These are phyloP conservation scores for Forsythia suspensa DNA, from an alignment of 257 asterid species.

Conservation along the genomic window DNA sequence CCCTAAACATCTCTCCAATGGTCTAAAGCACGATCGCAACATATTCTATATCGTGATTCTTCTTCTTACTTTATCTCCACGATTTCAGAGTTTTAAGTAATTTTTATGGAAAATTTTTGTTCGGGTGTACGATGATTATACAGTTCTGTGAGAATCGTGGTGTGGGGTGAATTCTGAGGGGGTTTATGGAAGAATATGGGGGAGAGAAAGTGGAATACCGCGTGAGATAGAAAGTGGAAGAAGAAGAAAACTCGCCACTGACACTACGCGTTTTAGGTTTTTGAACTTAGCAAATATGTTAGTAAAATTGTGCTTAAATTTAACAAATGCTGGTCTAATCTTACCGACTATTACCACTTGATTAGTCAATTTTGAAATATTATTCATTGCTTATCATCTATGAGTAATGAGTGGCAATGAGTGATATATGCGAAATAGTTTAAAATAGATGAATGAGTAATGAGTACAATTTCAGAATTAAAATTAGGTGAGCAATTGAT, in stretches of 20 bases:
- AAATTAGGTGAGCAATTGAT: too few relatives aligned
- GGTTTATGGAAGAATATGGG: background rate
- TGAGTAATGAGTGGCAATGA: too few relatives aligned
- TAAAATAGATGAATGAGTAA: too few relatives aligned
- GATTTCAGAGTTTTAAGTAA: background rate
- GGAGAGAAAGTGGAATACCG: slow-evolving; percentile 13
- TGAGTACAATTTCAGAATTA: too few relatives aligned
- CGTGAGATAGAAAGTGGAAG: slow-evolving; percentile 17
- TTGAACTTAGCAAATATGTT: background rate
- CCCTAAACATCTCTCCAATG: slow-evolving; percentile 61
- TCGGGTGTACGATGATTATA: background rate
- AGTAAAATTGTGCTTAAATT: too few relatives aligned
- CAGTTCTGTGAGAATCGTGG: background rate
- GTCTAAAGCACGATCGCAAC: slow-evolving; percentile 58
- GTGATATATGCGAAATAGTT: too few relatives aligned
- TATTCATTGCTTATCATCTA: too few relatives aligned
- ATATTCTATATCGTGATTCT: slow-evolving; percentile 25
- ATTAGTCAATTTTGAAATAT: too few relatives aligned
- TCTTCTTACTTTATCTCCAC: background rate
- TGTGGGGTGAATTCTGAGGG: background rate
- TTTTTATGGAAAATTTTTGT: background rate
- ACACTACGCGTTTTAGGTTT: background rate
- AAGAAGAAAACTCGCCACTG: background rate
- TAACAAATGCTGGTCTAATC: too few relatives aligned
- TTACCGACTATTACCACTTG: too few relatives aligned